Evolutionary conservation across 1,284 basidiomycete genomes (phyloP).

Genomic region (Porogramme epimiltina): DNA sequence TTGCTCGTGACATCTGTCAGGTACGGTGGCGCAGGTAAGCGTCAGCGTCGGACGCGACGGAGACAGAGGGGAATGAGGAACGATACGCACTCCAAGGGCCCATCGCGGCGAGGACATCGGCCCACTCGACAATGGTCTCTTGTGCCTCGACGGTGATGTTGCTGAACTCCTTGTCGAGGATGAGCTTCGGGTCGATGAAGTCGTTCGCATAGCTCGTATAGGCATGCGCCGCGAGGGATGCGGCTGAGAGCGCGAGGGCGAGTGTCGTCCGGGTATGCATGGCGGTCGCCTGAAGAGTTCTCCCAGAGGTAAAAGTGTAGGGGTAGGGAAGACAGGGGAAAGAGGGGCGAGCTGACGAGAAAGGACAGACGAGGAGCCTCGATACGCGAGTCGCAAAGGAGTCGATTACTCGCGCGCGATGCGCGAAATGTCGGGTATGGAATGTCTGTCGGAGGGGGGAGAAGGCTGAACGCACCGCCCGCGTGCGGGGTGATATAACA

Average conservation of each 20-base stretch:
- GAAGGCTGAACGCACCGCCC: no score
- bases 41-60: background rate
- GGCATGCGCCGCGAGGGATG: conserved; percentile 16
- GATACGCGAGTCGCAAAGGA: no score
- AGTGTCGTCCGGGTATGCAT: no score
- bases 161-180: conserved; percentile 43
- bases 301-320: no score
- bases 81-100: conserved; percentile 55
- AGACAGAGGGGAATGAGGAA: background rate
- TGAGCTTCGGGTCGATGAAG: conserved; percentile 52
- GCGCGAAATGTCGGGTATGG: no score
- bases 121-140: conserved; percentile 46
- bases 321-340: no score
- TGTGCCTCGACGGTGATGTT: conserved; percentile 45
- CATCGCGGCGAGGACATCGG: conserved; percentile 39
- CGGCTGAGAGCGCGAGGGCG: conserved; percentile 1
- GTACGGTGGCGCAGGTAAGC: background rate
- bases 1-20: conserved; percentile 43
- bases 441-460: no score
- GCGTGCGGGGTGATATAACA: no score
- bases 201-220: conserved; percentile 52
- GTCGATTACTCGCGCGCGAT: no score
- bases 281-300: no score
- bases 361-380: no score
- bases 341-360: no score